Conservation (phyloP, 306 rosid species). For the Vicia villosa region DNA sequence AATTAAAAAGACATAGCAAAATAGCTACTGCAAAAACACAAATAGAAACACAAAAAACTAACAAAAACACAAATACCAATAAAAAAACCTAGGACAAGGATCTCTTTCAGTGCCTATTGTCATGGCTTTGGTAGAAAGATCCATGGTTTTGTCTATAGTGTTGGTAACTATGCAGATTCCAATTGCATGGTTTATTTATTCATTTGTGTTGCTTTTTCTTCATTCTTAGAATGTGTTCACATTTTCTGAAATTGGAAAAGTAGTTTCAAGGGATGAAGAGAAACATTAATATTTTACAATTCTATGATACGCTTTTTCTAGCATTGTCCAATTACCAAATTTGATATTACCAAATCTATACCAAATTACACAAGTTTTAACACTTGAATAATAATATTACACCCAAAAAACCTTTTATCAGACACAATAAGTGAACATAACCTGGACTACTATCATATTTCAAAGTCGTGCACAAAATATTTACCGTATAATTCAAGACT, state of each 20-base stretch:
- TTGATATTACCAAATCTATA: no score
- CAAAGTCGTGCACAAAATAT: neutral
- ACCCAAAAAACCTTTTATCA: neutral
- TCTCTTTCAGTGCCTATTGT: neutral
- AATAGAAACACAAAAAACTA: no score
- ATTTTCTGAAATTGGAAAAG: no score
- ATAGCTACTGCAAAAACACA: no score
- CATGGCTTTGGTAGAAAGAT: slow-evolving; percentile 52
- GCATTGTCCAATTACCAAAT: neutral
- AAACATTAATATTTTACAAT: neutral
- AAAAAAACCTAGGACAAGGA: slow-evolving; percentile 6
- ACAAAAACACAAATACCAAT: neutral
- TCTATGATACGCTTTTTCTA: slow-evolving; percentile 14
- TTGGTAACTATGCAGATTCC: slow-evolving; percentile 32
- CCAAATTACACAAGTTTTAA: neutral
- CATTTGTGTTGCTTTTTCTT: slow-evolving; percentile 4
- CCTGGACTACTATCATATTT: neutral
- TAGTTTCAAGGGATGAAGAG: neutral
- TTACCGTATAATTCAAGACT: neutral
- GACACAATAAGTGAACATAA: neutral
- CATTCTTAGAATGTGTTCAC: slow-evolving; percentile 1
- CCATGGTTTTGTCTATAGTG: slow-evolving; percentile 35
- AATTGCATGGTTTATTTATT: slow-evolving; percentile 19
- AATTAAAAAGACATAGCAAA: no score
- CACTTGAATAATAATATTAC: neutral